Base-by-base conservation (phyloP, 192 early-diverging fungal species). In the Chytriomyces sp. region DNA sequence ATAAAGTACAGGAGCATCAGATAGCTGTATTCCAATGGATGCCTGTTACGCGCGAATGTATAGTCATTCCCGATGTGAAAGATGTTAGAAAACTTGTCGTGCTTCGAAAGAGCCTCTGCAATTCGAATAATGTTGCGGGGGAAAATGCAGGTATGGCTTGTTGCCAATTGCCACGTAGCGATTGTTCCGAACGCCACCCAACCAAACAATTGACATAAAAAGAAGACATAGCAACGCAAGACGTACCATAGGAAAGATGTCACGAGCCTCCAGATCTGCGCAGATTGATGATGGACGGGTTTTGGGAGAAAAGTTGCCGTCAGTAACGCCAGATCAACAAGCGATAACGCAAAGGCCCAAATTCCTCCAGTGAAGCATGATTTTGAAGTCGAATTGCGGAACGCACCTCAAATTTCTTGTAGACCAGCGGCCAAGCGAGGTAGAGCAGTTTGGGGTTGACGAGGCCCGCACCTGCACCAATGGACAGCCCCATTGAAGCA, bases 1-100 rank as follows among this genome's bases (percentile, higher is more conserved):
- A 95, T 64, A 75, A 94, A 93, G 77, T 93, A 91, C 45, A 95
- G 77, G 67, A 88, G 84, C 69, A 95, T 88, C 20, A 91, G 67
- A 70, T 88, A 87, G 45, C 81, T 76, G 71, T 95, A 82, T 45
- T 79, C 75, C 16, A 95, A 66, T 7, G 68, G 74, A 5, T 86
- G 78, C 18, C 81, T 64, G 66, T 50, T 7, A 3, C 4, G 35
- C 35, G 35, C 35, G 35, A 35, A 35, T 35, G 35, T n/a, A 35
- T 35, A 4, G 35, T 35, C 35, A 35, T 35, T 35, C 35, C 35
- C 35, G 4, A 35, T 2, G 35, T 35, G 35, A 35, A 35, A 35
- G 35, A 35, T 0, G 35, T 35, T 2, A 35, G 35, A 35, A 35
- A 35, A 35, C 35, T 35, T 35, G 35, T 35, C 2, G 35, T 35